Percentiles rank a stretch among this genome's conserved stretches.
These are phyloP conservation scores for Podila epigama DNA, from an alignment of 192 early-diverging fungal species.

Conservation along the genomic window DNA sequence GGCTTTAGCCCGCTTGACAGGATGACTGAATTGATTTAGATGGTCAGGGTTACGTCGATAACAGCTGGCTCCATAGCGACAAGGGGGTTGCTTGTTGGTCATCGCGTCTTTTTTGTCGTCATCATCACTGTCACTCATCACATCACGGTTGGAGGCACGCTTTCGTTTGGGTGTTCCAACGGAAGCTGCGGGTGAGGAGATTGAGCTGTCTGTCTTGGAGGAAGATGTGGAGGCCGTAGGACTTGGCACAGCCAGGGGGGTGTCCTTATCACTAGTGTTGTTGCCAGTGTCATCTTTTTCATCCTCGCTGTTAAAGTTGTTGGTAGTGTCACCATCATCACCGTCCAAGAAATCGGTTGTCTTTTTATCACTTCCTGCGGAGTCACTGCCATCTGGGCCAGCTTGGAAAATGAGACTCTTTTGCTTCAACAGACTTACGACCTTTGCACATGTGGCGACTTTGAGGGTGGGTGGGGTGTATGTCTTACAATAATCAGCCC, in stretches of 20 bases:
- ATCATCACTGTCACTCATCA: neutral
- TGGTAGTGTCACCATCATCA: neutral
- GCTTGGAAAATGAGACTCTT: constrained; percentile 39
- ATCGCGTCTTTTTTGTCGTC: neutral
- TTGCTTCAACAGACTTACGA: constrained; percentile 38
- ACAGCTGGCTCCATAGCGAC: constrained; percentile 32
- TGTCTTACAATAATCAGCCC: constrained; percentile 39
- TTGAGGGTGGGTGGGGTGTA: constrained; percentile 38
- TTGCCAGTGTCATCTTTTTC: neutral
- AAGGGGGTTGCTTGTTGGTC: constrained; percentile 6
- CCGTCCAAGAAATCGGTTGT: neutral
- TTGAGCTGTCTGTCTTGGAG: neutral
- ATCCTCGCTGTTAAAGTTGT: too few relatives aligned
- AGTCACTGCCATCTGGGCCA: neutral
- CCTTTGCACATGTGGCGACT: constrained; percentile 26
- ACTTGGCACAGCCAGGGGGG: neutral
- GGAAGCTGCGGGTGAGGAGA: neutral
- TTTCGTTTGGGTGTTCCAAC: constrained; percentile 6
- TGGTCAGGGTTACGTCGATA: constrained; percentile 44
- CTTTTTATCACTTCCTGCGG: neutral
- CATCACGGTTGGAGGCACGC: neutral
- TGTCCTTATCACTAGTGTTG: neutral
- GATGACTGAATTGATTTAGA: constrained; percentile 32
- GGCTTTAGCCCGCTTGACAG: constrained; percentile 2
- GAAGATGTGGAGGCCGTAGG: neutral